These are phyloP conservation scores for Fusarium succisae DNA, from an alignment of 2,329 filamentous ascomycete species.

Conservation along the genomic window DNA sequence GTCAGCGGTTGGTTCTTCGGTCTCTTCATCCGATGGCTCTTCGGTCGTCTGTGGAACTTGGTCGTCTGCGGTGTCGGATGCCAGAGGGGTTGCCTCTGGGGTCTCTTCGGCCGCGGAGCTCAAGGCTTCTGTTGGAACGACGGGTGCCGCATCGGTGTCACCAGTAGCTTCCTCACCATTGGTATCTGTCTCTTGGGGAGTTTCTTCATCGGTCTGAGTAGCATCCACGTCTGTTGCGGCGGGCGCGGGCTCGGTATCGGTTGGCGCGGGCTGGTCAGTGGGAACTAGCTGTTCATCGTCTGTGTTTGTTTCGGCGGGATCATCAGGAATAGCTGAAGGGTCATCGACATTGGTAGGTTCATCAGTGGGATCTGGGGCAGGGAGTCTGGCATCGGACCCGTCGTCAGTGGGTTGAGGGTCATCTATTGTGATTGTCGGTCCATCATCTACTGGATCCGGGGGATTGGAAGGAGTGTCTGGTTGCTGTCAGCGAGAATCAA, in stretches of 20 bases:
- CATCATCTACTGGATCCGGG: not conserved
- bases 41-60: not conserved
- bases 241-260: not conserved
- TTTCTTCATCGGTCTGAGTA: not conserved
- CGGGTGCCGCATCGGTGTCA: not conserved
- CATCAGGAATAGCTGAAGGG: not conserved
- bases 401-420: not conserved
- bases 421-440: not conserved
- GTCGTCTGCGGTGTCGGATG: not conserved
- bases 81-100: not conserved
- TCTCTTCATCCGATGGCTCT: not conserved
- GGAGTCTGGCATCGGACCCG: not conserved
- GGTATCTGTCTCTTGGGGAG: not conserved
- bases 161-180: constrained; percentile 7
- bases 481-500: not conserved
- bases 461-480: not conserved
- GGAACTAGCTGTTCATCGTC: not conserved
- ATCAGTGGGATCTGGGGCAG: not conserved
- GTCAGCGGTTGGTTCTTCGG: not conserved
- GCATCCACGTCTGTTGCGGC: not conserved
- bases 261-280: not conserved
- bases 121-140: not conserved
- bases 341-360: not conserved
- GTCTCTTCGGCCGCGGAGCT: constrained; percentile 1
- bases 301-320: not conserved